Evolutionary conservation across 768 basidiomycete species (phyloP), one percentile per base, ranked within the genome.

Genomic region (Hypsizygus marmoreus): DNA sequence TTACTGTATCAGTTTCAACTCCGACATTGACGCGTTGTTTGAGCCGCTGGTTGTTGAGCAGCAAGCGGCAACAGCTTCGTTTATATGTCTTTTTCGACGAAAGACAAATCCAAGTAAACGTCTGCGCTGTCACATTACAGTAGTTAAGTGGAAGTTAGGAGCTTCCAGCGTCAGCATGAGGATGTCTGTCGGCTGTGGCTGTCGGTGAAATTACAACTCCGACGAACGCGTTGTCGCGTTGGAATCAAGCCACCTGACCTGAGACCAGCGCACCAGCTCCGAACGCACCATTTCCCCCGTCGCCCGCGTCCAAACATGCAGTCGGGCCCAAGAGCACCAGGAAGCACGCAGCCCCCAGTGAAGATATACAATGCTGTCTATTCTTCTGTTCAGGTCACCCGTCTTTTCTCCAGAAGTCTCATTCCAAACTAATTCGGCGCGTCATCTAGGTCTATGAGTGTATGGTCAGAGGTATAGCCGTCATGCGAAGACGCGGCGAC

Each of bases 391-490:
- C 89, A 91, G 85, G 89, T 73, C 48, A 43, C 59, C 28, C 20
- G 35, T 41, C 8, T 37, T 36, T 23, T 20, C 32, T 38, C 45
- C 28, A 41, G 42, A 39, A 51, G 41, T 51, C 42, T 44, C 43
- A 49, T 45, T 60, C 69, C 59, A 68, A 64, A 60, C 62, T 64
- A 62, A 70, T 70, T 65, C 69, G 69, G 64, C 65, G 51, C 59
- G 62, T 55, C 48, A 44, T 43, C 17, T 25, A 95, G 84, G 95
- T 98, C 17, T 95, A 93, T 67, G 95, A 98, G 69, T 95, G 93
- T 61, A 97, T 97, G 92, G 88, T 97, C 55, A 81, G 95, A 59
- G 95, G 95, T 29, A 97, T 97, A 62, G 95, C 95, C 1, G 95
- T 99, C 56, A 99, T 99, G 97, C 84, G 95, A 41, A 77, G 97